phyloP scores from a whole-genome alignment of 208 protist genomes.

The Polymyxa betae region DNA sequence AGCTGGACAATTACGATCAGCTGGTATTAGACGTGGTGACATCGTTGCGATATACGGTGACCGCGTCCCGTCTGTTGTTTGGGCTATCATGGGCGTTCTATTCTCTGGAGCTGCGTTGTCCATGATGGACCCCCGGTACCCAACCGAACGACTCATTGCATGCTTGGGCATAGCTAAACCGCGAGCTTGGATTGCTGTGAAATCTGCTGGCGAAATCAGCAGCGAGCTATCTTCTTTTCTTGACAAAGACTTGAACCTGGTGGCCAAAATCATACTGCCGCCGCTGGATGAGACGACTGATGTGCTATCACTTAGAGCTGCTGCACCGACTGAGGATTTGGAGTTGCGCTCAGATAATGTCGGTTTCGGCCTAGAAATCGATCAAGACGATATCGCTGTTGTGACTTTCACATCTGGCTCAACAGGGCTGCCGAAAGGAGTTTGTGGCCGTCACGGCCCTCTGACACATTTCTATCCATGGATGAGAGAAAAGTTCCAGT shows the following conservation, averaged over 20 bases:
- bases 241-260: neutral
- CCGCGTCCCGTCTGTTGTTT: conserved; percentile 68
- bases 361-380: no score
- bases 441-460: conserved; percentile 66
- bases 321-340: no score
- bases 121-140: conserved; percentile 76
- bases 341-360: no score
- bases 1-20: neutral
- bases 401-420: conserved; percentile 73
- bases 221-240: neutral
- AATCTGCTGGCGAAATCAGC: conserved; percentile 50
- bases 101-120: conserved; percentile 72
- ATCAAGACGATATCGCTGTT: conserved; percentile 69
- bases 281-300: neutral
- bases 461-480: conserved; percentile 78
- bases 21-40: conserved; percentile 67
- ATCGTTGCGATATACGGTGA: conserved; percentile 75
- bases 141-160: conserved; percentile 65
- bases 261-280: neutral
- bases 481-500: conserved; percentile 68
- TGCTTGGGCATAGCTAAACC: conserved; percentile 71
- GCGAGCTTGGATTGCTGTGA: conserved; percentile 63
- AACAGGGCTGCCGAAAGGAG: conserved; percentile 71
- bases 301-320: no score
- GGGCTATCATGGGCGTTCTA: conserved; percentile 73